These are phyloP conservation scores for Arachnomyces sp. DNA, from an alignment of 2,329 filamentous ascomycete genomes.

Conservation along the genomic window DNA sequence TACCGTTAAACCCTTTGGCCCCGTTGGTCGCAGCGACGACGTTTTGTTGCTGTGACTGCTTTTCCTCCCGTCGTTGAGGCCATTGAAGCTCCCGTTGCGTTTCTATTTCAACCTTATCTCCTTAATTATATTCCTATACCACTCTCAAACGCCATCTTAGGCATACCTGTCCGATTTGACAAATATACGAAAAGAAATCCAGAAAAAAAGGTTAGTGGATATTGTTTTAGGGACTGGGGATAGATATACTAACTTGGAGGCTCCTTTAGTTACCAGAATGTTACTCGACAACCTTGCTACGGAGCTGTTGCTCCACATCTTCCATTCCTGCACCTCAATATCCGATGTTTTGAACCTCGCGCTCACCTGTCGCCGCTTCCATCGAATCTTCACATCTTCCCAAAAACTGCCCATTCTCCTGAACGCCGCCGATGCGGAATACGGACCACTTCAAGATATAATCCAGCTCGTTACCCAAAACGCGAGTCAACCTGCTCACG, in stretches of 20 bases:
- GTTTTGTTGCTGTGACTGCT: too few relatives aligned
- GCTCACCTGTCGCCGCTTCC: slow-evolving; percentile 47
- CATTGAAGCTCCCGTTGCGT: too few relatives aligned
- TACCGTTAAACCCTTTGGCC: slow-evolving; percentile 11
- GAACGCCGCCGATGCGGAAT: slow-evolving; percentile 46
- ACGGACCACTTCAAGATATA: slow-evolving; percentile 50
- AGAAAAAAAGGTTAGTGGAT: slow-evolving; percentile 1
- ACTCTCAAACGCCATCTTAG: too few relatives aligned
- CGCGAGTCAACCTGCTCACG: slow-evolving; percentile 49
- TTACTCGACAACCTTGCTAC: slow-evolving; percentile 47
- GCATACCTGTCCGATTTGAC: too few relatives aligned
- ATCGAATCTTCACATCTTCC: slow-evolving; percentile 44
- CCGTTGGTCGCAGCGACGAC: slow-evolving; percentile 4
- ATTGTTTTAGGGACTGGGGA: slow-evolving; percentile 13
- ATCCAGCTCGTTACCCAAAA: slow-evolving; percentile 55
- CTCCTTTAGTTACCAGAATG: slow-evolving; percentile 33
- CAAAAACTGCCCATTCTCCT: slow-evolving; percentile 49
- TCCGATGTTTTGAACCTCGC: slow-evolving; percentile 47
- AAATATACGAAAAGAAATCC: too few relatives aligned
- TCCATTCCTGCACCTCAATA: slow-evolving; percentile 44
- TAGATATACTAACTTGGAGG: not conserved
- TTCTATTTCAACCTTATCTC: too few relatives aligned
- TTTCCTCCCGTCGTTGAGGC: too few relatives aligned
- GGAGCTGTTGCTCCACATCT: slow-evolving; percentile 51
- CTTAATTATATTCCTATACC: too few relatives aligned